Percentiles rank a stretch among this genome's conserved stretches.
phyloP scores from a whole-genome alignment of 192 early-diverging fungal genomes.

The Coemansia nantahalensis region DNA sequence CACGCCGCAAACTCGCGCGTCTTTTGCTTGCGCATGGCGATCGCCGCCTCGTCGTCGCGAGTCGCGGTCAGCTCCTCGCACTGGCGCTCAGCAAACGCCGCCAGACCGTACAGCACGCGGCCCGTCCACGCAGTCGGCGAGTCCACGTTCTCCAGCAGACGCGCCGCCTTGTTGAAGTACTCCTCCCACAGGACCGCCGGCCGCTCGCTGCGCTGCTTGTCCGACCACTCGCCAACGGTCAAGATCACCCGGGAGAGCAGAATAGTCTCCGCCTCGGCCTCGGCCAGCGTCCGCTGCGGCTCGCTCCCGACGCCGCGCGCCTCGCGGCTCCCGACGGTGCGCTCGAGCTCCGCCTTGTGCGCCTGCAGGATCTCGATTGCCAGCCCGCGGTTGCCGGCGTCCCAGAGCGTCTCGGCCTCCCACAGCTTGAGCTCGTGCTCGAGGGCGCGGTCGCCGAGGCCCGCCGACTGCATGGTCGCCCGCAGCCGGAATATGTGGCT shows the following conservation, averaged over 20 bases:
- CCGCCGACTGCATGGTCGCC: neutral
- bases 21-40: constrained; percentile 45
- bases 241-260: constrained; percentile 37
- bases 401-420: constrained; percentile 52
- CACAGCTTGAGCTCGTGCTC: constrained; percentile 42
- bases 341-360: constrained; percentile 22
- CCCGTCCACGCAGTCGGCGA: constrained; percentile 45
- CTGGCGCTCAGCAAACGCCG: constrained; percentile 44
- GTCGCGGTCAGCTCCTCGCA: constrained; percentile 36
- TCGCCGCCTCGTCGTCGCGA: constrained; percentile 32
- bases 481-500: constrained; percentile 42
- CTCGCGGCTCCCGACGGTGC: neutral
- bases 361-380: constrained; percentile 41
- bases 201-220: constrained; percentile 38
- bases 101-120: constrained; percentile 41
- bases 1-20: constrained; percentile 38
- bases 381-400: constrained; percentile 28
- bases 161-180: constrained; percentile 43
- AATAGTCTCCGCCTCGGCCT: constrained; percentile 18
- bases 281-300: neutral
- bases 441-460: constrained; percentile 4
- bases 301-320: no score
- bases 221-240: constrained; percentile 47
- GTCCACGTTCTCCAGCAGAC: constrained; percentile 21
- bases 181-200: constrained; percentile 45